Conservation (phyloP, 73 alveolate species). For the Paramecium biaurelia region DNA sequence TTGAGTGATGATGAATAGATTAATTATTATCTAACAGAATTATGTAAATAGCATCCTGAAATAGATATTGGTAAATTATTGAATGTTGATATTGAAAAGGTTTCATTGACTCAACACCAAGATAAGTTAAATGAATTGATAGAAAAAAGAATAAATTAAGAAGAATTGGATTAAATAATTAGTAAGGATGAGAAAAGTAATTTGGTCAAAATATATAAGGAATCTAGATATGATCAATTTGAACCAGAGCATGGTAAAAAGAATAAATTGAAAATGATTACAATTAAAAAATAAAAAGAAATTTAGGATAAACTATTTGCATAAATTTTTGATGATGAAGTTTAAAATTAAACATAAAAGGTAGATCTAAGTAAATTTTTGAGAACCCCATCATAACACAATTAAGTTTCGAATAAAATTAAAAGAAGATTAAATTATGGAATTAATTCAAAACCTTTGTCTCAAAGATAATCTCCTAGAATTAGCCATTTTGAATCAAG, state of each 20-base stretch:
- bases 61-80: not conserved
- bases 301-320: constrained; percentile 11
- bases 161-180: not conserved
- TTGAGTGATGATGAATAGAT: constrained; percentile 32
- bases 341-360: not conserved
- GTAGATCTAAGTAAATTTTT: not conserved
- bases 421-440: not conserved
- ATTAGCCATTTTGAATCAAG: constrained; percentile 6
- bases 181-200: not conserved
- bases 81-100: constrained; percentile 15
- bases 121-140: not conserved
- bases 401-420: not conserved
- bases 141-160: constrained; percentile 23
- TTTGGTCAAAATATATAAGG: not conserved
- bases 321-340: not conserved
- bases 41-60: not conserved
- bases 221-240: constrained; percentile 32
- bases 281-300: not conserved
- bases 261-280: constrained; percentile 12
- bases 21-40: not conserved
- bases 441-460: not conserved
- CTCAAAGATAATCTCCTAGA: constrained; percentile 32
- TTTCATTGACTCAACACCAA: not conserved
- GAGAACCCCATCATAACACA: not conserved
- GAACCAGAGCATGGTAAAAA: constrained; percentile 4